Evolutionary conservation across 139 green algal species (phyloP), one percentile per base, ranked within the genome.

Genomic region (Zygnema circumcarinatum): DNA sequence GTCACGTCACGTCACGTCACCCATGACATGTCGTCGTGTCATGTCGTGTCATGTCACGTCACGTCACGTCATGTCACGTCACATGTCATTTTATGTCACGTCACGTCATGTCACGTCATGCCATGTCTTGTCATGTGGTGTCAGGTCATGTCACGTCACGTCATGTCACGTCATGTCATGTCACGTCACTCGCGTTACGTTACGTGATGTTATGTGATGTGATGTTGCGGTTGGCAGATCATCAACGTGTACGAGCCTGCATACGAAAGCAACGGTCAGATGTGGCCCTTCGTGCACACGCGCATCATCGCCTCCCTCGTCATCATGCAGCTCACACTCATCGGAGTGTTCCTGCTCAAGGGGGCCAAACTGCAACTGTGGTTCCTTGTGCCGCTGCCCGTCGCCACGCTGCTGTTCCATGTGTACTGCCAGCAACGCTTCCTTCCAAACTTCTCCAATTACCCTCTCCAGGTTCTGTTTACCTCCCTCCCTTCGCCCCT

Each of bases 271-370:
- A 82, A 82, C 36, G 79, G 79, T 22, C 79, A 83, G 79, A 84
- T 86, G 53, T 86, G 79, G 79, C 79, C 79, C 36, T 82, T 73
- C 7, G 32, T 86, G 2, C 79, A 86, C 79, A 75, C 36, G 32
- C 31, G 79, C 2, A 82, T 86, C 79, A 11, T 86, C 2, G 41
- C 79, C 36, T 80, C 31, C n/a, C 79, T 86, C 62, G 31, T 83
- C 21, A 40, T 86, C 62, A 86, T 86, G 79, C 79, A 86, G 41
- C 32, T 86, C 67, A 86, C 79, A n/a, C 62, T 86, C 32, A 85
- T 86, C 21, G 79, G 79, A 22, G 79, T 86, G 29, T 82, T 86
- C 31, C 2, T 80, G 20, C 54, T 82, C 62, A 86, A 86, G 11
- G 2, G 2, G 16, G 79, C 79, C 7, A 82, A 85, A 40, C 79